These are phyloP conservation scores for Cladosporium sp. DNA, from an alignment of 2,329 filamentous ascomycete species.

Conservation along the genomic window DNA sequence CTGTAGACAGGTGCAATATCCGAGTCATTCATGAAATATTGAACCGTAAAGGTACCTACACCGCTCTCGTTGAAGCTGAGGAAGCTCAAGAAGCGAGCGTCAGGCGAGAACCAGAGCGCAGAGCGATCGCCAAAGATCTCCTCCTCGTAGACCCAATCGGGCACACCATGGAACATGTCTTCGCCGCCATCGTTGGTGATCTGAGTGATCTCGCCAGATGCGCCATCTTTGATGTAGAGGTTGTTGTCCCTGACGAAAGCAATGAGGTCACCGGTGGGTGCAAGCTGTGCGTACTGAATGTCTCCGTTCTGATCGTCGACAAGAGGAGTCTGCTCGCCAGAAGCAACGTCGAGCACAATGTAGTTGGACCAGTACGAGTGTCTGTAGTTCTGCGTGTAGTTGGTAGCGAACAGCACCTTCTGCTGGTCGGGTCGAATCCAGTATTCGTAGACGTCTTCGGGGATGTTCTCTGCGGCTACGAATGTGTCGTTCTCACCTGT, in stretches of 20 bases:
- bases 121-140: slow-evolving; percentile 56
- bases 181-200: slow-evolving; percentile 62
- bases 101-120: slow-evolving; percentile 59
- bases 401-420: slow-evolving; percentile 62
- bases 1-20: slow-evolving; percentile 62
- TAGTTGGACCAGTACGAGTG: slow-evolving; percentile 69
- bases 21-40: slow-evolving; percentile 64
- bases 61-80: slow-evolving; percentile 65
- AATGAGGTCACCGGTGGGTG: slow-evolving; percentile 58
- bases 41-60: slow-evolving; percentile 64
- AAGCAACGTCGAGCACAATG: slow-evolving; percentile 61
- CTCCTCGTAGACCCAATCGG: slow-evolving; percentile 66
- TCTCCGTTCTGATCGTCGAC: slow-evolving; percentile 62
- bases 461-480: slow-evolving; percentile 59
- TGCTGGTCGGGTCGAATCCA: slow-evolving; percentile 62
- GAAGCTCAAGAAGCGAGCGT: slow-evolving; percentile 56
- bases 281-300: slow-evolving; percentile 66
- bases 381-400: slow-evolving; percentile 68
- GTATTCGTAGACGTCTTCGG: slow-evolving; percentile 57
- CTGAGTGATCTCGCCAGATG: slow-evolving; percentile 60
- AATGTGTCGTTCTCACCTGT: slow-evolving; percentile 59
- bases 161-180: slow-evolving; percentile 64
- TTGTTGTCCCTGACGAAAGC: slow-evolving; percentile 69
- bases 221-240: slow-evolving; percentile 56
- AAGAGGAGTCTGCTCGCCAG: slow-evolving; percentile 56